Percentiles rank a stretch among this genome's conserved stretches.
Evolutionary conservation across 2,329 filamentous ascomycete species (phyloP).

Genomic region (Microcyclosporella mali): DNA sequence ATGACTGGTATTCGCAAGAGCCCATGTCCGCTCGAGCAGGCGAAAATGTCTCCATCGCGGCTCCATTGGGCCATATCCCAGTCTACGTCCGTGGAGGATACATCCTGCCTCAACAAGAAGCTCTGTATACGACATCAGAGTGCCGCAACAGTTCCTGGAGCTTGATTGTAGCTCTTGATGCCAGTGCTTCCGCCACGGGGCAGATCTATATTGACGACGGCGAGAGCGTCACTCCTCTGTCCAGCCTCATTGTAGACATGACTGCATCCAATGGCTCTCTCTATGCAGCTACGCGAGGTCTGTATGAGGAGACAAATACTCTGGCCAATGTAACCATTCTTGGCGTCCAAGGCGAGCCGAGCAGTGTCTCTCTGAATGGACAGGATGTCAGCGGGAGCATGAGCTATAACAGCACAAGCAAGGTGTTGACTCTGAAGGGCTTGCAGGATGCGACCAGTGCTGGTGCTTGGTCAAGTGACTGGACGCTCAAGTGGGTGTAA

Average conservation of each 20-base stretch:
- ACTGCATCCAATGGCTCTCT: conserved; percentile 42
- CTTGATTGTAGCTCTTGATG: conserved; percentile 56
- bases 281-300: conserved; percentile 45
- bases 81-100: conserved; percentile 64
- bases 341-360: conserved; percentile 43
- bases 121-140: conserved; percentile 60
- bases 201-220: conserved; percentile 69
- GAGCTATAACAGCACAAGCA: conserved; percentile 44
- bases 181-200: conserved; percentile 52
- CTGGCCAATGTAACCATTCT: conserved; percentile 59
- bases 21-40: conserved; percentile 47
- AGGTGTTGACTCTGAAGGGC: conserved; percentile 47
- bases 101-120: conserved; percentile 62
- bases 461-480: conserved; percentile 54
- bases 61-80: conserved; percentile 63
- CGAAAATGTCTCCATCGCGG: conserved; percentile 54
- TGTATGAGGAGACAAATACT: conserved; percentile 51
- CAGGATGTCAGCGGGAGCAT: conserved; percentile 38
- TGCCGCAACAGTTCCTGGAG: conserved; percentile 61
- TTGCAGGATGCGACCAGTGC: conserved; percentile 43
- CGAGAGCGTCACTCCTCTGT: conserved; percentile 54
- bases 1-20: conserved; percentile 71
- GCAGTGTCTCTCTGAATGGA: conserved; percentile 50
- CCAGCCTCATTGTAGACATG: conserved; percentile 48
- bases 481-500: conserved; percentile 50